Evolutionary conservation across 257 asterid genomes (phyloP).

Genomic region (Solanum habrochaites): DNA sequence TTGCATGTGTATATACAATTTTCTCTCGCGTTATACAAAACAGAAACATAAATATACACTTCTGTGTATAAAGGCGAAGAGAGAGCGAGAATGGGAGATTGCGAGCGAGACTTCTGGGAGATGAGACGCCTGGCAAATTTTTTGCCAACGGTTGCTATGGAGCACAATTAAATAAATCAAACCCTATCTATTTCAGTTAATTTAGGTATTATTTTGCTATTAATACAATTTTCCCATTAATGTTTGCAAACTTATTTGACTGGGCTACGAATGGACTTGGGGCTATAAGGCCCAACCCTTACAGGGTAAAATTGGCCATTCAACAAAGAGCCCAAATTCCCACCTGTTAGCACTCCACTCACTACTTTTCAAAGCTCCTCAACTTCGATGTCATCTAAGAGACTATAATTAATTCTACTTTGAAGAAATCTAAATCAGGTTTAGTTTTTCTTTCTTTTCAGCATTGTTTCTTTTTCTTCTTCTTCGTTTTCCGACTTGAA

Average conservation of each 20-base stretch:
- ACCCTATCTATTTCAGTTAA: no score
- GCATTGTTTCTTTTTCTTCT: neutral
- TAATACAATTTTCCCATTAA: no score
- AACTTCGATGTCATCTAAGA: conserved; percentile 59
- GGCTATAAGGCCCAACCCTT: neutral
- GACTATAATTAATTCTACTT: neutral
- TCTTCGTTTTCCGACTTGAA: neutral
- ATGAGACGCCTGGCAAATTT: no score
- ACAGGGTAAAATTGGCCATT: conserved; percentile 8
- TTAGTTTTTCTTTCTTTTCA: neutral
- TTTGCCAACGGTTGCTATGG: no score
- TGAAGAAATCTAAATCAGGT: neutral
- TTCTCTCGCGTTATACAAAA: no score
- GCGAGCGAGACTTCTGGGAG: no score
- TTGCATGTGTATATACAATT: no score
- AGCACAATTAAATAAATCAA: no score
- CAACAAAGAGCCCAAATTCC: neutral
- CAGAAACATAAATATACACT: no score
- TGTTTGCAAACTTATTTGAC: neutral
- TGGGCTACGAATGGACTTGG: neutral
- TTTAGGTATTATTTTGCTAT: no score
- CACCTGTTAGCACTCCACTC: neutral
- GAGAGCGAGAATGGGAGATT: no score
- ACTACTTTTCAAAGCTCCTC: conserved; percentile 54
- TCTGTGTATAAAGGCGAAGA: no score